Percentiles rank a stretch among this genome's conserved stretches.
Conservation (phyloP, 2,329 filamentous ascomycete species). For the Cladophialophora exuberans region DNA sequence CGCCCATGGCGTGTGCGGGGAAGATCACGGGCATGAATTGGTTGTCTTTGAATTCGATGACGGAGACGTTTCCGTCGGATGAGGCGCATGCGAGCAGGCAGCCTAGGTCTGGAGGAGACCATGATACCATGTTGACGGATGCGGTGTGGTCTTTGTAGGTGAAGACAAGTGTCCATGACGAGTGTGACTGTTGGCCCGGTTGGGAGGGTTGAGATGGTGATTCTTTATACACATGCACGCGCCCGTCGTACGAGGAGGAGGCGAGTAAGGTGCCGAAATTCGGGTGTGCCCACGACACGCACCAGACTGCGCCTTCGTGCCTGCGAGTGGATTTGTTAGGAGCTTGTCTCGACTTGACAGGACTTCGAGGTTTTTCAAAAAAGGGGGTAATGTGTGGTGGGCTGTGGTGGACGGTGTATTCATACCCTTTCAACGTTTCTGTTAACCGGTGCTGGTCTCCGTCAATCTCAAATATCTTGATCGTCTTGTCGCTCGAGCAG, state of each 20-base stretch:
- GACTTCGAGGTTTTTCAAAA: no score
- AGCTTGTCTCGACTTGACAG: neutral
- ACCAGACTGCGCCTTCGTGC: conserved; percentile 97
- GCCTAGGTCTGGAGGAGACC: conserved; percentile 95
- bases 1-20: conserved; percentile 87
- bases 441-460: conserved; percentile 86
- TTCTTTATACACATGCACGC: conserved; percentile 98
- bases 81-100: conserved; percentile 94
- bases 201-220: conserved; percentile 37
- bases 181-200: conserved; percentile 44
- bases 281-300: conserved; percentile 95
- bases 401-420: neutral
- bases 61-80: conserved; percentile 88
- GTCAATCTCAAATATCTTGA: conserved; percentile 99
- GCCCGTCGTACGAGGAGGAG: conserved; percentile 93
- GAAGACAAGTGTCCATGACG: conserved; percentile 82
- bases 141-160: conserved; percentile 93
- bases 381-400: neutral
- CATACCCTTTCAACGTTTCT: conserved; percentile 91
- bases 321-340: conserved; percentile 51
- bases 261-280: conserved; percentile 99
- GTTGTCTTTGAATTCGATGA: conserved; percentile 97
- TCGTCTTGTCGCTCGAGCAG: conserved; percentile 96
- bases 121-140: conserved; percentile 93
- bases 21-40: conserved; percentile 89